phyloP scores from a whole-genome alignment of 2,329 filamentous ascomycete genomes.

The Colletotrichum endophyticum region DNA sequence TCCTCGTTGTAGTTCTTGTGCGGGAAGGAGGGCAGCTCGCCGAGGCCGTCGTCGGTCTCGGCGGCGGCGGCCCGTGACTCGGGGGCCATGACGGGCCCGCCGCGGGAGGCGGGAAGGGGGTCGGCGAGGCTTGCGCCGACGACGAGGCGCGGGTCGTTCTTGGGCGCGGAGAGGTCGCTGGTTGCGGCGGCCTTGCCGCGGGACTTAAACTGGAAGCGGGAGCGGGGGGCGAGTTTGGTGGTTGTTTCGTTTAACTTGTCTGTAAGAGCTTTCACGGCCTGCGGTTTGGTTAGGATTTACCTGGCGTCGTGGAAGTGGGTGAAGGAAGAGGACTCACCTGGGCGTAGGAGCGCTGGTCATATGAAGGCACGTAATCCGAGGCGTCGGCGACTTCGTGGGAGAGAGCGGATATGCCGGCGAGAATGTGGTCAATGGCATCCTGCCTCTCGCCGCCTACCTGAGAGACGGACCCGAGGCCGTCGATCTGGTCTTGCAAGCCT shows the following conservation, averaged over 20 bases:
- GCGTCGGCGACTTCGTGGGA: constrained; percentile 87
- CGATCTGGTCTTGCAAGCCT: constrained; percentile 65
- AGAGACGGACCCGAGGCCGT: constrained; percentile 49
- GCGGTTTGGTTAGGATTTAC: not conserved
- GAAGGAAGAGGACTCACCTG: constrained; percentile 58
- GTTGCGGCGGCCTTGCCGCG: constrained; percentile 23
- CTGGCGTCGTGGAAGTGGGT: not conserved
- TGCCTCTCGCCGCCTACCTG: constrained; percentile 74
- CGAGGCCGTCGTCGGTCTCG: constrained; percentile 36
- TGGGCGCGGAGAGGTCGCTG: constrained; percentile 39
- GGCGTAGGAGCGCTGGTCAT: constrained; percentile 87
- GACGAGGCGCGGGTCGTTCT: constrained; percentile 48
- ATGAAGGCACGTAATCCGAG: constrained; percentile 80
- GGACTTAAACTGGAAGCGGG: constrained; percentile 81
- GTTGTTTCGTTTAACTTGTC: constrained; percentile 78
- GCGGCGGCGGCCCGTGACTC: constrained; percentile 18
- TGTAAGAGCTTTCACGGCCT: constrained; percentile 81
- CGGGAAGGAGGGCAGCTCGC: constrained; percentile 38
- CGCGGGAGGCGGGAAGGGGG: constrained; percentile 17
- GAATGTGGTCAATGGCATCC: constrained; percentile 80
- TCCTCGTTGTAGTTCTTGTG: constrained; percentile 63
- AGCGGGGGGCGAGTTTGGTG: constrained; percentile 71
- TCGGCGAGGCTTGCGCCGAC: constrained; percentile 6
- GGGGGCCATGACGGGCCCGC: constrained; percentile 22
- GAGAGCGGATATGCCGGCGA: constrained; percentile 79